These are phyloP conservation scores for Penicillium alfredii DNA, from an alignment of 495 filamentous ascomycete genomes.

Conservation along the genomic window DNA sequence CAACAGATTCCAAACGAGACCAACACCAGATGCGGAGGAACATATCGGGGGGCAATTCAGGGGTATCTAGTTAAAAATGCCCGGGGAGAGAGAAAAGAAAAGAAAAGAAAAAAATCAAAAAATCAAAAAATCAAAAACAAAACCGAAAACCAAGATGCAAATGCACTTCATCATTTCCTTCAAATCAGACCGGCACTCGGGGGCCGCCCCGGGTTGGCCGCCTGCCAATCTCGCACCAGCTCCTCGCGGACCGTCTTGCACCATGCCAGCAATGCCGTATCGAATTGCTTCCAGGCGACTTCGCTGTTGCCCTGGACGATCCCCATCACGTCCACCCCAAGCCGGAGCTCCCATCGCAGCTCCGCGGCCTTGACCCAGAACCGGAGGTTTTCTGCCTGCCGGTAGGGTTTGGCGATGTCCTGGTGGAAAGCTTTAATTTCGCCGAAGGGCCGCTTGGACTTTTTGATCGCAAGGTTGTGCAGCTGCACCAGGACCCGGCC, in stretches of 20 bases:
- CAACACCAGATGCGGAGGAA: constrained; percentile 18
- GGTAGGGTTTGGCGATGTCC: constrained; percentile 90
- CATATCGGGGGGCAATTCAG: constrained; percentile 22
- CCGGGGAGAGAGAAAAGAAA: constrained; percentile 7
- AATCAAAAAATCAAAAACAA: constrained; percentile 9
- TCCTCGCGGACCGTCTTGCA: constrained; percentile 70
- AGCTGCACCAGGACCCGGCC: constrained; percentile 76
- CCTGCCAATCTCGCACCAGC: constrained; percentile 57
- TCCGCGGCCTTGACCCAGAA: constrained; percentile 97
- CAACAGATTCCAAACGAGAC: constrained; percentile 1
- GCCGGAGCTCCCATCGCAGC: constrained; percentile 83
- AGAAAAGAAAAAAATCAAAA: constrained; percentile 8
- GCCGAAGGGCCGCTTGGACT: constrained; percentile 83
- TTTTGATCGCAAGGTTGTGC: constrained; percentile 81
- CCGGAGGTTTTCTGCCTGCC: constrained; percentile 84
- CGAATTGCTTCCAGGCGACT: constrained; percentile 71
- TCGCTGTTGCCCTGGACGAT: constrained; percentile 66
- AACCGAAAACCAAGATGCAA: constrained; percentile 13
- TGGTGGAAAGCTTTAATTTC: constrained; percentile 82
- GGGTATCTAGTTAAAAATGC: constrained; percentile 31
- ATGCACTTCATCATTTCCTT: constrained; percentile 4
- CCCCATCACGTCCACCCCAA: constrained; percentile 79
- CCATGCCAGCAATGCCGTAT: constrained; percentile 75
- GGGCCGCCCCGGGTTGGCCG: constrained; percentile 22
- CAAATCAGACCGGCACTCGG: constrained; percentile 26